Base-by-base conservation (phyloP, 768 basidiomycete species). In the Paxillus involutus region DNA sequence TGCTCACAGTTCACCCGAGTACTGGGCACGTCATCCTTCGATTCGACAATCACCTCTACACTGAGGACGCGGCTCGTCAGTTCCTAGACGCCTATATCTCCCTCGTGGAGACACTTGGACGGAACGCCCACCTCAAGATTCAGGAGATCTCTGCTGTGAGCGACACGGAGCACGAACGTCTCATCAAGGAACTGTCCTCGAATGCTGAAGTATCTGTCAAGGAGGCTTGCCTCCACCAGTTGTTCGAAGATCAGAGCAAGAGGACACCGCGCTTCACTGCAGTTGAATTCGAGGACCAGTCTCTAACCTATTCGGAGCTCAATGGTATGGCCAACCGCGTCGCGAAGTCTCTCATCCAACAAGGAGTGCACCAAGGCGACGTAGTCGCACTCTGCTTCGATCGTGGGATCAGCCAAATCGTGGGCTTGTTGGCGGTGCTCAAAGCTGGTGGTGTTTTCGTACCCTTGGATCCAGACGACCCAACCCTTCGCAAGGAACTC, bases 281-380 rank as follows among this genome's bases (percentile, higher is more conserved):
- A 13, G 17, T 68, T 24, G 67, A 69, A 43, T 68, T 69, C 17
- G 68, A 63, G 33, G 57, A 60, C 39, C 59, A 73, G 44, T 55
- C 63, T 0, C 39, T 74, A 35, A 71, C 72, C 0, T 74, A 69
- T 55, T 45, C 60, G 14, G 65, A 69, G 30, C 63, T 75, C 13
- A 72, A 73, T 24, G 33, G 53, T 6, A 60, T 55, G 40, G 64
- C 73, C 5, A 73, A 74, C 48, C 66, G 69, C 29, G 63, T 74
- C 17, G 72, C 73, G 0, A 59, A 55, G 21, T 64, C 58, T 10
- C 47, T 68, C 44, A 56, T 60, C 17, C 68, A 60, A 43, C 55
- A 67, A 11, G 67, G 68, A 29, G 65, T 68, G 0, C 45, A 47
- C 14, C 52, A 43, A 2, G 67, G 68, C 30, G 68, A 66, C 49